These are phyloP conservation scores for Licmophora abbreviata DNA, from an alignment of 108 stramenopile species.

Conservation along the genomic window DNA sequence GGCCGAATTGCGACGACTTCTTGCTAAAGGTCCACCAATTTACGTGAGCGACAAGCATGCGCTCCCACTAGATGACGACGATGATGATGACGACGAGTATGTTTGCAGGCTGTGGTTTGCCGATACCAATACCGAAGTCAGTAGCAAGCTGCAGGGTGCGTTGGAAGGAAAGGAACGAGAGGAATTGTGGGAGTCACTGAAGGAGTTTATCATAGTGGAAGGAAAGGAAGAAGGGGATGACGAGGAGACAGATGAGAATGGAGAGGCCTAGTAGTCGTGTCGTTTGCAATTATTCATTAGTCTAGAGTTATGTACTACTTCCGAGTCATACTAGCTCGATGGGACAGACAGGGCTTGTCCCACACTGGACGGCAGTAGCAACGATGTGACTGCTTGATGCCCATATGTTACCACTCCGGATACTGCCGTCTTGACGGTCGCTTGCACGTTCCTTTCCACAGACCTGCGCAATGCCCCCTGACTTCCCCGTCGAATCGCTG, in stretches of 20 bases:
- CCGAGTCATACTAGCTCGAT: not conserved
- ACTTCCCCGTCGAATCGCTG: not conserved
- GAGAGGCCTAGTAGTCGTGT: not conserved
- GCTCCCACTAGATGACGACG: conserved; percentile 52
- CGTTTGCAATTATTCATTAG: not conserved
- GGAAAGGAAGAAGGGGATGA: conserved; percentile 73
- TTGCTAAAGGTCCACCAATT: conserved; percentile 67
- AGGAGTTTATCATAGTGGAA: conserved; percentile 67
- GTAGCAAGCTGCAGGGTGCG: conserved; percentile 56
- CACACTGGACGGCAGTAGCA: not conserved
- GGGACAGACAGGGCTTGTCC: not conserved
- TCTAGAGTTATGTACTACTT: too few relatives aligned
- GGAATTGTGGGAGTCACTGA: conserved; percentile 55
- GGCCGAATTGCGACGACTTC: conserved; percentile 63
- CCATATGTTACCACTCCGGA: not conserved
- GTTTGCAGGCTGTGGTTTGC: conserved; percentile 65
- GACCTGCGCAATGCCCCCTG: not conserved
- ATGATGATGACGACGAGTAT: conserved; percentile 38
- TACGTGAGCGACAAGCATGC: conserved; percentile 59
- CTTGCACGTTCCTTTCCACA: conserved; percentile 2
- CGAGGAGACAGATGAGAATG: conserved; percentile 19
- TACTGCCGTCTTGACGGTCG: not conserved
- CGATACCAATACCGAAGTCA: conserved; percentile 36
- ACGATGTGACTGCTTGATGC: not conserved
- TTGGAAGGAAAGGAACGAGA: conserved; percentile 66